Base-by-base conservation (phyloP, 2,329 filamentous ascomycete genomes). In the Penicillium crustosum region DNA sequence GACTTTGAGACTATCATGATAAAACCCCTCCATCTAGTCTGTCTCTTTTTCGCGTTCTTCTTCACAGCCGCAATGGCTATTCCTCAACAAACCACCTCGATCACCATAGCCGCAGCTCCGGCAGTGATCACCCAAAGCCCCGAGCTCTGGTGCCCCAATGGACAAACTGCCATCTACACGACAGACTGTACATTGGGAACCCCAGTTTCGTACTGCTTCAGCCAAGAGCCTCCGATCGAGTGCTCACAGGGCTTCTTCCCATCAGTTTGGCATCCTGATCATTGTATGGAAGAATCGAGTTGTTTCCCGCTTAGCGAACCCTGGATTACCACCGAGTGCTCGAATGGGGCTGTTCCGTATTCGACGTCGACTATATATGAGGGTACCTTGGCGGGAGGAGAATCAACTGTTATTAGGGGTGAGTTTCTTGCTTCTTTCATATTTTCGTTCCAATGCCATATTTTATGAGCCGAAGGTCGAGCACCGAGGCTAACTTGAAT, bases 131-230 rank as follows among this genome's bases (percentile, higher is more conserved):
- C 66, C 2, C 39, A 47, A 25, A 54, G 53, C 15, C 42, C 60
- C 17, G 23, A 33, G 15, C 62, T 68, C 6, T 55, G 23, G 23
- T 69, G 67, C 38, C 27, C 59, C 0, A 25, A 59, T 25, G 66
- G 65, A 12, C 64, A 66, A 38, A 68, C 59, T 4, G 27, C 64
- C n/a, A 19, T 69, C 13, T 58, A 64, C 48, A 70, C 67, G 10
- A 69, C 61, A 1, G 68, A 69, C 35, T 70, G 68, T 35, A 69
- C 68, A n/a, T 29, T 67, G 55, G 68, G 68, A 2, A 64, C 47
- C 19, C 57, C 66, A 1, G 42, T 68, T 3, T 64, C 65, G 0
- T 69, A 65, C 52, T 70, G 68, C 55, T 44, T 57, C 39, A 66
- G 62, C 19, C 56, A 54, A 2, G 33, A 45, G n/a, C 53, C 62